phyloP scores from a whole-genome alignment of 2,329 filamentous ascomycete species.

The Harringtonia aguacate region DNA sequence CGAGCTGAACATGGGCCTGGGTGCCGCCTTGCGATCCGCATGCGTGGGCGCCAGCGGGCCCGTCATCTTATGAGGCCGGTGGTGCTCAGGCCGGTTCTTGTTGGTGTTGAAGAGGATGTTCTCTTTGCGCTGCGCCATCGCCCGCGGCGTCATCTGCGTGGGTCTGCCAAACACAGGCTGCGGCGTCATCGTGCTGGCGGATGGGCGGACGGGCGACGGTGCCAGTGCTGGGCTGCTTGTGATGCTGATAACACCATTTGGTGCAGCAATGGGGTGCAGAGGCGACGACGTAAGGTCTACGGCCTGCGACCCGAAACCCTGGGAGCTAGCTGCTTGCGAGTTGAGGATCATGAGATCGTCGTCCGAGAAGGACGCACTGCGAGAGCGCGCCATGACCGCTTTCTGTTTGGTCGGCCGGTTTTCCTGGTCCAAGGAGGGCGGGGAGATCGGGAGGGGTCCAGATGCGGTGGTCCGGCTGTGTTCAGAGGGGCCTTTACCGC shows the following conservation, averaged over 20 bases:
- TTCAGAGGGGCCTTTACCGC: too few relatives aligned
- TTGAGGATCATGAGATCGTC: conserved; percentile 24
- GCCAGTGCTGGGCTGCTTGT: neutral
- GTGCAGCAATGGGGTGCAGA: conserved; percentile 25
- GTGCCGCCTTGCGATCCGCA: conserved; percentile 34
- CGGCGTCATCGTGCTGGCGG: conserved; percentile 8
- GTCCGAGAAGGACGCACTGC: conserved; percentile 23
- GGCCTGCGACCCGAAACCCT: conserved; percentile 7
- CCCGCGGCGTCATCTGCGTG: conserved; percentile 24
- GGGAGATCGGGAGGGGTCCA: conserved; percentile 1
- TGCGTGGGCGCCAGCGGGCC: conserved; percentile 37
- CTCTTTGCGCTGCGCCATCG: conserved; percentile 44
- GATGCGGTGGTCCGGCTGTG: too few relatives aligned
- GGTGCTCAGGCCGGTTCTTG: conserved; percentile 42
- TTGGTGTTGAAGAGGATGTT: conserved; percentile 41
- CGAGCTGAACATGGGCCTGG: conserved; percentile 38
- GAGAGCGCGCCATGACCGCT: conserved; percentile 16
- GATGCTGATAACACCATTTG: conserved; percentile 20
- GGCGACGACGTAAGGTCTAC: conserved; percentile 14
- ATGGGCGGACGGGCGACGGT: neutral
- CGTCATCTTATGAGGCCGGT: conserved; percentile 36
- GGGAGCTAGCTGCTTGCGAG: conserved; percentile 21
- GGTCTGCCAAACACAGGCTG: conserved; percentile 19
- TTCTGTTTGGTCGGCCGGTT: neutral
- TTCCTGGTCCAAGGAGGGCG: neutral